Evolutionary conservation across 2,329 filamentous ascomycete genomes (phyloP).

Genomic region (Fusarium mangiferae): DNA sequence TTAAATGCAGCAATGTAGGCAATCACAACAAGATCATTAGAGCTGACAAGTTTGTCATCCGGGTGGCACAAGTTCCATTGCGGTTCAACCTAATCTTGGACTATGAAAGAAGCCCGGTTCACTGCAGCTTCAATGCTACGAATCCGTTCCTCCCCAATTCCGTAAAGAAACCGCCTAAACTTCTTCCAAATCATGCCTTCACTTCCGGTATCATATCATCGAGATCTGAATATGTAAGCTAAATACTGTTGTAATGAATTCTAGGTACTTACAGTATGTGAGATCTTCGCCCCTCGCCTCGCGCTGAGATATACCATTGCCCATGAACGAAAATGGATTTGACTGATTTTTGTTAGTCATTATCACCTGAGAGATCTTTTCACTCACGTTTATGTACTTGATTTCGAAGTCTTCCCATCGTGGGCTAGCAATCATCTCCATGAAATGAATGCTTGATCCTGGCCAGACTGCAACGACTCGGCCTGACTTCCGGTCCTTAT

Average conservation of each 20-base stretch:
- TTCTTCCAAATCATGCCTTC: neutral
- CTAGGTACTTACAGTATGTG: neutral
- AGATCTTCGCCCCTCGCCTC: neutral
- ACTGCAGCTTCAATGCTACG: neutral
- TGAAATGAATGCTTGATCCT: neutral
- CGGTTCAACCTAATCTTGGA: accelerated
- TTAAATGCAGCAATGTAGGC: accelerated
- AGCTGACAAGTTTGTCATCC: neutral
- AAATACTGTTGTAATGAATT: too few species aligned
- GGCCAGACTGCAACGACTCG: neutral
- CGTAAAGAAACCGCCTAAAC: neutral
- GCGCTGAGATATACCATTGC: neutral
- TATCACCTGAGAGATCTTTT: accelerated
- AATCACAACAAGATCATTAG: neutral
- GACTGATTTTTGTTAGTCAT: neutral
- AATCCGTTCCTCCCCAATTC: neutral
- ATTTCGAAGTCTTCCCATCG: neutral
- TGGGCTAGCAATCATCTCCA: neutral
- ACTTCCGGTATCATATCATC: neutral
- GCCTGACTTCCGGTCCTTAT: neutral
- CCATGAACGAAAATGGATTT: neutral
- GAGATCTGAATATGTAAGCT: neutral
- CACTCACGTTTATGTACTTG: neutral
- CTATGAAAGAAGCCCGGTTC: too few species aligned
- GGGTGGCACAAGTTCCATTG: neutral